Evolutionary conservation across 73 alveolate species (phyloP).

Genomic region (Tetrahymena malaccensis): DNA sequence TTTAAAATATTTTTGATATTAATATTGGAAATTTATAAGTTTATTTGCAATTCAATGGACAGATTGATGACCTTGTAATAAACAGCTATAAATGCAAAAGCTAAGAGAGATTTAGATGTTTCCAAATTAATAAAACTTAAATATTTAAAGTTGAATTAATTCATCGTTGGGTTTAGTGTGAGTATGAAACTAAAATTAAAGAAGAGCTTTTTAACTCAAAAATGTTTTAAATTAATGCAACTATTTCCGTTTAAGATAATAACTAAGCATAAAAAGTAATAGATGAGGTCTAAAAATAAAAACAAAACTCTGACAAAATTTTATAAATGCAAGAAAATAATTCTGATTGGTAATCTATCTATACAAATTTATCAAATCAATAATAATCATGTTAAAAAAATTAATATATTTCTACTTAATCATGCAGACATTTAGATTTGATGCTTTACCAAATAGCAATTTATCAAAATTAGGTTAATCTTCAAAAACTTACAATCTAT

Average conservation of each 20-base stretch:
- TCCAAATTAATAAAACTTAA: too few relatives aligned
- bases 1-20: neutral
- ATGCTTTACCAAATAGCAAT: neutral
- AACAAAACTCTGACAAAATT: neutral
- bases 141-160: neutral
- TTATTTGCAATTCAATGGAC: neutral
- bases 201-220: neutral
- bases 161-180: neutral
- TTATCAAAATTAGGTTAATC: neutral
- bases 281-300: neutral
- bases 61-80: neutral
- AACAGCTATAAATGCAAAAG: neutral
- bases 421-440: neutral
- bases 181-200: neutral
- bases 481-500: neutral
- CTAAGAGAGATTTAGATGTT: neutral
- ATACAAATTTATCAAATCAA: too few relatives aligned
- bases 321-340: too few relatives aligned
- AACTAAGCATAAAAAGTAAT: too few relatives aligned
- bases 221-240: too few relatives aligned
- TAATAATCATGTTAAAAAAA: too few relatives aligned
- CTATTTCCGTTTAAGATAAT: too few relatives aligned
- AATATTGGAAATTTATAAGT: neutral
- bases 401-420: neutral
- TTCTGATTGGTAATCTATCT: too few relatives aligned